Percentiles rank a stretch among this genome's conserved stretches.
phyloP scores from a whole-genome alignment of 495 filamentous ascomycete genomes.

The Cercophora samala region DNA sequence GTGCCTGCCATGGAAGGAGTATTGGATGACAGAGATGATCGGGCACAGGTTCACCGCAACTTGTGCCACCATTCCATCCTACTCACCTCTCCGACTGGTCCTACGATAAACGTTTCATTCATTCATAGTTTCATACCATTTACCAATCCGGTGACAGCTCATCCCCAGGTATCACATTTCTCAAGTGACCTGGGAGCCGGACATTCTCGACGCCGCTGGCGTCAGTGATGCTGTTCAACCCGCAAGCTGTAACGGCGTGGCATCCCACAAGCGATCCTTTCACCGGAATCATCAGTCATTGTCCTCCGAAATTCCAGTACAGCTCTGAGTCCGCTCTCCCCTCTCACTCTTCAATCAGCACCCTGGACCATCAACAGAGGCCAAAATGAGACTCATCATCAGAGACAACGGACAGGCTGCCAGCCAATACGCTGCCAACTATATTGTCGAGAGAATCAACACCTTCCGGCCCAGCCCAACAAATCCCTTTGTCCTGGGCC shows the following conservation, averaged over 20 bases:
- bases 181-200: background rate
- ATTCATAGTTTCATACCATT: background rate
- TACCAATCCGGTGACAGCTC: background rate
- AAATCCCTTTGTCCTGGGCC: constrained; percentile 76
- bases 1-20: background rate
- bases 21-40: background rate
- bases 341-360: background rate
- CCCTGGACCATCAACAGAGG: background rate
- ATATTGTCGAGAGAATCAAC: constrained; percentile 78
- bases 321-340: background rate
- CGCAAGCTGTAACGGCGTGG: constrained; percentile 17
- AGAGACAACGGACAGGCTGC: constrained; percentile 62
- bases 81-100: background rate
- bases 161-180: background rate
- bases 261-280: background rate
- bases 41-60: background rate
- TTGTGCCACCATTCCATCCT: background rate
- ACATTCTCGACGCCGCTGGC: background rate
- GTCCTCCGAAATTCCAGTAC: background rate
- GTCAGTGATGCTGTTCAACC: background rate
- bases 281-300: background rate
- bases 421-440: constrained; percentile 74
- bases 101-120: constrained; percentile 4
- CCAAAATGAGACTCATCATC: constrained; percentile 78
- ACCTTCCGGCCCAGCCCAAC: constrained; percentile 64